Evolutionary conservation across 257 asterid genomes (phyloP).

Genomic region (Agastache rugosa): DNA sequence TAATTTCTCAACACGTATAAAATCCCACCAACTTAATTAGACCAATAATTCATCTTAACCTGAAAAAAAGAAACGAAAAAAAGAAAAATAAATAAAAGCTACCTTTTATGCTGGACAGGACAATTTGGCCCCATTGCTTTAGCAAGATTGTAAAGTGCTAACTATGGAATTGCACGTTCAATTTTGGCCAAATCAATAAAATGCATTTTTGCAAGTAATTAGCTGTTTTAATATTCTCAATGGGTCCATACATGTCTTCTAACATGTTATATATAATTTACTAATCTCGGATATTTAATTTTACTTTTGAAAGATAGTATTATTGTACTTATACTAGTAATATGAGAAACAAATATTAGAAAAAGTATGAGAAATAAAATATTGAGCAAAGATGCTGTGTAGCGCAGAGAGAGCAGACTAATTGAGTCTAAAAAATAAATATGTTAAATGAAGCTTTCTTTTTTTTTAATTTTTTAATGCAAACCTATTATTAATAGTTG

Average conservation of each 20-base stretch:
- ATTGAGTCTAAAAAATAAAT: not conserved
- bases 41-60: slow-evolving; percentile 42
- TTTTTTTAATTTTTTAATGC: too few relatives aligned
- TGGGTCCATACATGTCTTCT: not conserved
- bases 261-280: not conserved
- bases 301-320: not conserved
- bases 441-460: not conserved
- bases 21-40: slow-evolving; percentile 26
- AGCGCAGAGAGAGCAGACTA: not conserved
- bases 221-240: not conserved
- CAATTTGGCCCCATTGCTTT: slow-evolving; percentile 40
- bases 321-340: not conserved
- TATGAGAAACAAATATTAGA: not conserved
- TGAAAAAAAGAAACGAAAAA: not conserved
- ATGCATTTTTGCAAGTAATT: not conserved
- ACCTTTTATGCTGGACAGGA: slow-evolving; percentile 26
- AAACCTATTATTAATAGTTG: not conserved
- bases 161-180: slow-evolving; percentile 12
- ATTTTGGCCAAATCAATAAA: not conserved
- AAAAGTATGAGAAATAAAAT: not conserved
- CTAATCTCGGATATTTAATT: not conserved
- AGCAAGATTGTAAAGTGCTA: slow-evolving; percentile 29
- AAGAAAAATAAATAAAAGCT: not conserved
- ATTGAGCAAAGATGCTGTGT: not conserved
- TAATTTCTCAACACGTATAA: slow-evolving; percentile 29